Percentiles rank a stretch among this genome's conserved stretches.
Conservation (phyloP, 495 filamentous ascomycete species). For the Lophiotrema nucula region DNA sequence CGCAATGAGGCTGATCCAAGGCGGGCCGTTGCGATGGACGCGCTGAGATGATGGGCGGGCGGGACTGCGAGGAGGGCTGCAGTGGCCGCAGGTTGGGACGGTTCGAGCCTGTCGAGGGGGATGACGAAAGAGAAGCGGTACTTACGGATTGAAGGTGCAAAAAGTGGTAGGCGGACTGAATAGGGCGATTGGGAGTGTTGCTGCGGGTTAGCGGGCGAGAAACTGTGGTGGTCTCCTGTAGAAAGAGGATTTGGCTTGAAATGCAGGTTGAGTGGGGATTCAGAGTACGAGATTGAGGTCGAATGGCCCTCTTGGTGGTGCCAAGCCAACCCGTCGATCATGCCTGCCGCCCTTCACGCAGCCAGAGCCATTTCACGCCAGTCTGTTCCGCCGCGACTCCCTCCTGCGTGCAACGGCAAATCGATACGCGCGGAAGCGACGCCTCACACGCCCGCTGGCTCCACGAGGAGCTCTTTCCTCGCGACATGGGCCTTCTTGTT, state of each 20-base stretch:
- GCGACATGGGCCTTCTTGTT: too few species aligned
- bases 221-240: constrained; percentile 1
- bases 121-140: constrained; percentile 27
- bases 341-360: neutral
- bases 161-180: neutral
- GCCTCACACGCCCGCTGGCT: too few species aligned
- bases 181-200: neutral
- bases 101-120: neutral
- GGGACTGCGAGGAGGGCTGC: neutral
- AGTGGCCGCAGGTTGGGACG: neutral
- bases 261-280: neutral
- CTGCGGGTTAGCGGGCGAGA: neutral
- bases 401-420: too few species aligned
- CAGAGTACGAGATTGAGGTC: neutral
- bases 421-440: too few species aligned
- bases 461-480: too few species aligned
- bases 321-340: constrained; percentile 14
- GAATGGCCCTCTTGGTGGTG: neutral
- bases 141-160: constrained; percentile 10
- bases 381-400: too few species aligned
- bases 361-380: neutral
- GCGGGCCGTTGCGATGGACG: neutral
- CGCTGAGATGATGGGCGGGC: neutral
- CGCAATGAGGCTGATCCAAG: constrained; percentile 4
- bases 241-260: neutral